Percentiles rank a stretch among this genome's conserved stretches.
Evolutionary conservation across 2,329 filamentous ascomycete species (phyloP).

Genomic region (Venturia oleaginea): DNA sequence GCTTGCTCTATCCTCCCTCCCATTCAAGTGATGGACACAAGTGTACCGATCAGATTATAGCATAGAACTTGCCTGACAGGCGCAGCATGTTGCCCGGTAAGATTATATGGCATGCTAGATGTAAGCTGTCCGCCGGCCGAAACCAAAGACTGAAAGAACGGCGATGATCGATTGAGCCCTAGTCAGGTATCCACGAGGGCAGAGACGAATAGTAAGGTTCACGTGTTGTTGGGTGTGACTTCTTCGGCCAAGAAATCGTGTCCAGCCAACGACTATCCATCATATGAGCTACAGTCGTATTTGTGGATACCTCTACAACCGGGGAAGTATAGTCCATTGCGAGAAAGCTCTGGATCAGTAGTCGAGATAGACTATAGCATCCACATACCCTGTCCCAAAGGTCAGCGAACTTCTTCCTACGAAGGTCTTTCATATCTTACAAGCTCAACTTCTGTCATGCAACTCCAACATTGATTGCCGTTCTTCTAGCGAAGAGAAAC

Average conservation of each 20-base stretch:
- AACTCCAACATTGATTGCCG: too few relatives aligned
- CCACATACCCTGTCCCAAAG: neutral
- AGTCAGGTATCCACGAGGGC: neutral
- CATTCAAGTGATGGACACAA: too few relatives aligned
- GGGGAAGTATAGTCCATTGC: neutral
- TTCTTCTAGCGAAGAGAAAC: too few relatives aligned
- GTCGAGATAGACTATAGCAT: neutral
- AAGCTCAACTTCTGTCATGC: too few relatives aligned
- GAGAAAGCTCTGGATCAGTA: neutral
- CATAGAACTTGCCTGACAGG: too few relatives aligned
- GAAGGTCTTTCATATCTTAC: too few relatives aligned
- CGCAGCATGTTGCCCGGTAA: too few relatives aligned
- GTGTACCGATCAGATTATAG: too few relatives aligned
- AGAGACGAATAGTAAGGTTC: neutral
- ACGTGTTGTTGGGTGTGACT: neutral
- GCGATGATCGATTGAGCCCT: neutral
- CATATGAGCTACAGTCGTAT: neutral
- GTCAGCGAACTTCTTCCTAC: too few relatives aligned
- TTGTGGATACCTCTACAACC: neutral
- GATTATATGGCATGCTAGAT: too few relatives aligned
- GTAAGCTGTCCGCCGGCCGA: too few relatives aligned
- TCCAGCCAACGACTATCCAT: neutral
- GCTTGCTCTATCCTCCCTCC: too few relatives aligned
- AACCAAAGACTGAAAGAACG: neutral
- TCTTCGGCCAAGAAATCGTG: neutral